Evolutionary conservation across 345 rosid species (phyloP).

Genomic region (Citrus trifoliata): DNA sequence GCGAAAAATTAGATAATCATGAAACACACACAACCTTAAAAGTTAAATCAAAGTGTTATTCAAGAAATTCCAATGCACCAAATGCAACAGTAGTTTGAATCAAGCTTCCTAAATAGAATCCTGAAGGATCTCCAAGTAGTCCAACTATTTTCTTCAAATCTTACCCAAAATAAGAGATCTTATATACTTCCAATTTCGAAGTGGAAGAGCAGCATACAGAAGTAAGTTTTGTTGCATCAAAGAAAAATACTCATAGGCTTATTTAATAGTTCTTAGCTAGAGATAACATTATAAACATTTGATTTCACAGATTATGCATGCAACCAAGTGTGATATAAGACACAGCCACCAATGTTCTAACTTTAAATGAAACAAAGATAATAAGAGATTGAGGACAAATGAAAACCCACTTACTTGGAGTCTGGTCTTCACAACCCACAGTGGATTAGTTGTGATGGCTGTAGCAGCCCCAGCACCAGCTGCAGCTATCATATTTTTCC

Average conservation of each 20-base stretch:
- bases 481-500: conserved; percentile 88
- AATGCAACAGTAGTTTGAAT: neutral
- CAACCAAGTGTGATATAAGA: conserved; percentile 1
- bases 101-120: neutral
- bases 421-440: conserved; percentile 99
- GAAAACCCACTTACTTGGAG: conserved; percentile 60
- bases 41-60: neutral
- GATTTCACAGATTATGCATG: neutral
- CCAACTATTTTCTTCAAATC: neutral
- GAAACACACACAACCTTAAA: neutral
- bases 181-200: neutral
- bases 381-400: neutral
- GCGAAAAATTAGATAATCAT: neutral
- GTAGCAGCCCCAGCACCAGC: conserved; percentile 97
- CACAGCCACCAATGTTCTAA: neutral
- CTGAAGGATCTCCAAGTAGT: neutral
- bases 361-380: neutral
- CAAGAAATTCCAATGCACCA: neutral
- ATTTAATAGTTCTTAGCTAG: neutral
- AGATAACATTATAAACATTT: neutral
- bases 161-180: neutral
- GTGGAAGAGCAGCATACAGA: neutral
- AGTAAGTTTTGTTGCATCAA: neutral
- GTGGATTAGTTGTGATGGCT: conserved; percentile 77
- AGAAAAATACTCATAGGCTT: neutral